Evolutionary conservation across 805 yeast species (phyloP).

Genomic region (Barnettozyma botsteinii): DNA sequence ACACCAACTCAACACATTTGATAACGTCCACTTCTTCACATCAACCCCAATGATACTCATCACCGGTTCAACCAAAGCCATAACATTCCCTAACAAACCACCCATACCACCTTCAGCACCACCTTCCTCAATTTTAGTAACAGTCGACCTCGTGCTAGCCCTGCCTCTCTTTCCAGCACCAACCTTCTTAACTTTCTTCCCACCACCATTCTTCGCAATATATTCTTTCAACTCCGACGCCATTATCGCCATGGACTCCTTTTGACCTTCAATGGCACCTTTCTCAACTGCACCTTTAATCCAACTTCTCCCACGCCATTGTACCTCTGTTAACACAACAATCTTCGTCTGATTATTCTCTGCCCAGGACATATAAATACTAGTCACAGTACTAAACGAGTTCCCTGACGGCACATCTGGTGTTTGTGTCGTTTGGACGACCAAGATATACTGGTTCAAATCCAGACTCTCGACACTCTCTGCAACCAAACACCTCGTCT

Average conservation of each 20-base stretch:
- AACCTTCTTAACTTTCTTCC: slow-evolving; percentile 13
- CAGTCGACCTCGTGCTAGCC: not conserved
- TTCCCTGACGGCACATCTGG: slow-evolving; percentile 94
- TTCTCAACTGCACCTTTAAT: slow-evolving; percentile 71
- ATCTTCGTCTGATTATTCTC: slow-evolving; percentile 49
- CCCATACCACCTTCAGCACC: not conserved
- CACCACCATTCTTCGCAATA: slow-evolving; percentile 18
- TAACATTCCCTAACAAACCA: not conserved
- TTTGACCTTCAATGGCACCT: slow-evolving; percentile 72
- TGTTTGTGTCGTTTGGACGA: slow-evolving; percentile 59
- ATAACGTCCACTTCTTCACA: not conserved
- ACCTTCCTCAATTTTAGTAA: not conserved
- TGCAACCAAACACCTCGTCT: slow-evolving; percentile 61
- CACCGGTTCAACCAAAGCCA: not conserved
- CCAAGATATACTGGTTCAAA: slow-evolving; percentile 48
- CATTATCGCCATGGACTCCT: slow-evolving; percentile 44
- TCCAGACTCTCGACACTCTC: slow-evolving; percentile 59
- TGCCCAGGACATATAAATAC: slow-evolving; percentile 58
- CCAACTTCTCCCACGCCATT: slow-evolving; percentile 75
- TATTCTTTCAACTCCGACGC: slow-evolving; percentile 35
- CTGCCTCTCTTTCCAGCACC: slow-evolving; percentile 1
- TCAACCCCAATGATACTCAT: not conserved
- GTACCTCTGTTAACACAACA: slow-evolving; percentile 49
- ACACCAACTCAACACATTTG: not conserved
- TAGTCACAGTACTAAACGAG: slow-evolving; percentile 57